Conservation (phyloP, 257 asterid genomes). For the Linderniella brevidens region DNA sequence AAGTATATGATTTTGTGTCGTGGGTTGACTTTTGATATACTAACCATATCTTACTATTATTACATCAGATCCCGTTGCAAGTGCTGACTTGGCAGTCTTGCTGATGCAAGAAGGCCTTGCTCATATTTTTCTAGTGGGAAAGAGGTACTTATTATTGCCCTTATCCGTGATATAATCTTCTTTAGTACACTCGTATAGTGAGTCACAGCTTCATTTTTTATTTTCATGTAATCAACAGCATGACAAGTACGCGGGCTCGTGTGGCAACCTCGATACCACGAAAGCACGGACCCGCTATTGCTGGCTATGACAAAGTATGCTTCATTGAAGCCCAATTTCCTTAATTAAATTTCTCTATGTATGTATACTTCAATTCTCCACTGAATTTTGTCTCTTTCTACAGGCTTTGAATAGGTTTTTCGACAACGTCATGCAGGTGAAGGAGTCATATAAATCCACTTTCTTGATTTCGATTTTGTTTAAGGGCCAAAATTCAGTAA, state of each 20-base stretch:
- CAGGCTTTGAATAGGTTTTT: slow-evolving; percentile 90
- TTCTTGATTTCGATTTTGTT: slow-evolving; percentile 8
- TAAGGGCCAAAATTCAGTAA: slow-evolving; percentile 4
- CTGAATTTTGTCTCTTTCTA: slow-evolving; percentile 10
- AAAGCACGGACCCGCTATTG: slow-evolving; percentile 90
- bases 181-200: not conserved
- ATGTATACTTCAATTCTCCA: slow-evolving; percentile 1
- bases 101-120: slow-evolving; percentile 97
- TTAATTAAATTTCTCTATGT: not conserved
- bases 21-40: not conserved
- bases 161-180: not conserved
- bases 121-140: slow-evolving; percentile 72
- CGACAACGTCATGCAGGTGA: slow-evolving; percentile 70
- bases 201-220: not conserved
- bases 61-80: slow-evolving; percentile 68
- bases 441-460: slow-evolving; percentile 4
- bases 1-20: not conserved
- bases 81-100: slow-evolving; percentile 88
- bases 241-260: slow-evolving; percentile 69
- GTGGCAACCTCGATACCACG: slow-evolving; percentile 94
- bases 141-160: slow-evolving; percentile 34
- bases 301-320: slow-evolving; percentile 87
- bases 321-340: slow-evolving; percentile 1
- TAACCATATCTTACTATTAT: not conserved
- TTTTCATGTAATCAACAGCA: slow-evolving; percentile 33